These are phyloP conservation scores for Zygotorulaspora florentina DNA, from an alignment of 805 yeast genomes.

Conservation along the genomic window DNA sequence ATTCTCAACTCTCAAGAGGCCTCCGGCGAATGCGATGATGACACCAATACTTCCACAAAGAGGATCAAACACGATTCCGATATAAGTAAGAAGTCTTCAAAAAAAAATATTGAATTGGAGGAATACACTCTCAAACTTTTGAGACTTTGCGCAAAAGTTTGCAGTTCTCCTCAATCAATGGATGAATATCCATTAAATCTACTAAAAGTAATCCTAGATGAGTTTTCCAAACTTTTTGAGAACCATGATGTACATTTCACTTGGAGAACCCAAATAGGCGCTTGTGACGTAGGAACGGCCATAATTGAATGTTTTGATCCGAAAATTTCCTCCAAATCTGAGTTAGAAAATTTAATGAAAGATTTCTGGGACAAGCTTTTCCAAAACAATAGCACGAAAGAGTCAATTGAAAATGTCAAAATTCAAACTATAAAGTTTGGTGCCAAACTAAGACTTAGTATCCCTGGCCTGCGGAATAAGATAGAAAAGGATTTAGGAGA, in stretches of 20 bases:
- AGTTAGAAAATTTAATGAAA: constrained; percentile 9
- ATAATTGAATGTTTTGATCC: constrained; percentile 16
- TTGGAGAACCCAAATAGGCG: constrained; percentile 57
- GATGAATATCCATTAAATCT: constrained; percentile 21
- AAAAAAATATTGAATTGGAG: constrained; percentile 45
- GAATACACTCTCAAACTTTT: constrained; percentile 42
- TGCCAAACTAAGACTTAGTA: constrained; percentile 18
- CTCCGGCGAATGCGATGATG: constrained; percentile 31
- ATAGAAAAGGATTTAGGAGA: constrained; percentile 26
- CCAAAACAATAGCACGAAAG: constrained; percentile 34
- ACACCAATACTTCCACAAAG: constrained; percentile 17
- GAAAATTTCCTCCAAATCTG: not conserved
- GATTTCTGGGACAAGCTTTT: constrained; percentile 27
- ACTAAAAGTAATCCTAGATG: constrained; percentile 31
- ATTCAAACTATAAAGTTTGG: constrained; percentile 45
- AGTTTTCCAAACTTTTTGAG: constrained; percentile 29
- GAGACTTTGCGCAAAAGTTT: constrained; percentile 36
- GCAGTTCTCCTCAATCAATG: constrained; percentile 20
- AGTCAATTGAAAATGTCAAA: constrained; percentile 56
- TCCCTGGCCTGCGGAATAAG: constrained; percentile 9
- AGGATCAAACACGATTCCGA: constrained; percentile 29
- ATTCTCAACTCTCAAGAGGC: constrained; percentile 36
- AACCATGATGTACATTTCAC: constrained; percentile 37
- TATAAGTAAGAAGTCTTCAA: constrained; percentile 38
- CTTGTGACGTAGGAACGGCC: constrained; percentile 39